Base-by-base conservation (phyloP, 805 yeast species). In the Candida broadrunensis region DNA sequence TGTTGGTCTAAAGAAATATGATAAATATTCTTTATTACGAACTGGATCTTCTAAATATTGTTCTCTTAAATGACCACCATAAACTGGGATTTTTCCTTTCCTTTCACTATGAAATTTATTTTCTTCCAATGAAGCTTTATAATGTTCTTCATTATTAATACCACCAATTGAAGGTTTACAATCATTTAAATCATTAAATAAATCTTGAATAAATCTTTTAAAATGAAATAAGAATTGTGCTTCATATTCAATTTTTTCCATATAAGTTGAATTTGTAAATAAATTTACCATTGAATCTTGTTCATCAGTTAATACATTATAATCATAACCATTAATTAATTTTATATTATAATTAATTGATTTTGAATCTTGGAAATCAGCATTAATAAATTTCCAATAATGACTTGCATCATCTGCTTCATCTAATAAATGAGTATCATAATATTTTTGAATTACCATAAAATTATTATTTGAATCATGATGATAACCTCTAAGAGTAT, bases 51-150 rank as follows among this genome's bases (percentile, higher is more conserved):
- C 52, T 13, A 46, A 36, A 39, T 62, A 63, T 30, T 51, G 49
- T 47, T 65, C 70, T 21, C 70, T 43, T 33, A 52, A 48, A 44
- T 63, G 69, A 16, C 70, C 70, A 17, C 67, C 68, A 42, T 64
- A 63, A 6, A 55, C 32, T 4, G 62, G 58, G 3, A 60, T 37
- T 19, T 57, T 48, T 6, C 70, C 70, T 5, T 36, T n/a, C n/a
- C n/a, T n/a, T 11, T 56, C 46, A 18, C 45, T 40, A 37, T 58
- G 45, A 37, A 29, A 51, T 25, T 42, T 35, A 36, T 57, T 45
- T 5, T 43, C 55, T 27, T 47, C 46, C 29, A 37, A 44, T 12
- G 55, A n/a, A 26, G 38, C 33, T 26, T 44, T 39, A 39, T 62
- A 65, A 45, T 65, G 69, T 8, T 44, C 59, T 35, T 55, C 54